Conservation (phyloP, 768 basidiomycete genomes). For the Terana coerulea region DNA sequence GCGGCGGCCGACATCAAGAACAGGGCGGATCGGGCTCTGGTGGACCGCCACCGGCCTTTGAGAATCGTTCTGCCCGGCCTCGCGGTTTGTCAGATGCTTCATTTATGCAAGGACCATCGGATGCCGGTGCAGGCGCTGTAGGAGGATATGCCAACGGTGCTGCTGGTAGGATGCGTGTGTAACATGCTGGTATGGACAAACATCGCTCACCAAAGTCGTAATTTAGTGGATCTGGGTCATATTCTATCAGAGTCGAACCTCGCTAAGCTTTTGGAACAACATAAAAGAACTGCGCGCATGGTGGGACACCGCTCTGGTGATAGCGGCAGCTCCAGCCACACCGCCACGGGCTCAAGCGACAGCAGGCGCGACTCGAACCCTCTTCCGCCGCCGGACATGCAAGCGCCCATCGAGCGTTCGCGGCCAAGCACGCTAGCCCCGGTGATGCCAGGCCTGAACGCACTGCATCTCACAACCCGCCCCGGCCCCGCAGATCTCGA, state of each 20-base stretch:
- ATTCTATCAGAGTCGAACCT: constrained; percentile 11
- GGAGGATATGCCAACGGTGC: constrained; percentile 9
- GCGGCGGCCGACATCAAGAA: constrained; percentile 14
- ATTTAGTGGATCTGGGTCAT: constrained; percentile 10
- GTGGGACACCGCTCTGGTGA: constrained; percentile 6
- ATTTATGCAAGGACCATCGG: constrained; percentile 25
- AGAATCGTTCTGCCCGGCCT: constrained; percentile 40
- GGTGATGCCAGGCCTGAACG: not conserved
- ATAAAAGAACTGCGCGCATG: not conserved
- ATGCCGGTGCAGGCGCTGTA: constrained; percentile 16
- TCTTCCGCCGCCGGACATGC: not conserved
- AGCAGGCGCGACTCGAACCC: not conserved
- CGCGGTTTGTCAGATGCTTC: constrained; percentile 75
- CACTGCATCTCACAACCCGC: too few species aligned
- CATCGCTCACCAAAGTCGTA: constrained; percentile 6
- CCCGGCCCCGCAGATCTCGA: too few species aligned
- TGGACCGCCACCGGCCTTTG: constrained; percentile 20
- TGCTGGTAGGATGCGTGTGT: constrained; percentile 14
- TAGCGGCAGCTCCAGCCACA: constrained; percentile 2
- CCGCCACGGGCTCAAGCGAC: not conserved
- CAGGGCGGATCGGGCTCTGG: constrained; percentile 39
- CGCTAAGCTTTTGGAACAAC: constrained; percentile 1
- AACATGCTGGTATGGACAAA: constrained; percentile 5
- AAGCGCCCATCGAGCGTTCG: constrained; percentile 11
- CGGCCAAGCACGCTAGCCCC: constrained; percentile 18